Evolutionary conservation across 23 red algal species (phyloP).

Genomic region (Porphyridium purpureum): DNA sequence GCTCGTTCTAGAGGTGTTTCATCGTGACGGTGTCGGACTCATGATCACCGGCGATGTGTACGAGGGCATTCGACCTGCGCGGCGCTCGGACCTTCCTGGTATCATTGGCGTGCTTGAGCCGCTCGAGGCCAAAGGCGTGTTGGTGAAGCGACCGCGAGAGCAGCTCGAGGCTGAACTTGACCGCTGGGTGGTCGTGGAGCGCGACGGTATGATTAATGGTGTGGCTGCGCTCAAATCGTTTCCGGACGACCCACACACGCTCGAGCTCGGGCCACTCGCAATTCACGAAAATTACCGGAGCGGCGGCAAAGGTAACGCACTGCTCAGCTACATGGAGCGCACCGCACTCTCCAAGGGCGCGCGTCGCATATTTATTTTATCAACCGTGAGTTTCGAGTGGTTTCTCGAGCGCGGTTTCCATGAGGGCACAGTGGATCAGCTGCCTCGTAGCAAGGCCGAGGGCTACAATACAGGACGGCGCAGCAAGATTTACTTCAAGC

Average conservation of each 20-base stretch:
- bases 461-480: constrained; percentile 42
- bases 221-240: constrained; percentile 41
- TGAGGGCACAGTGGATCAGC: constrained; percentile 32
- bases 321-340: constrained; percentile 80
- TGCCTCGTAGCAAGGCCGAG: constrained; percentile 36
- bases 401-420: constrained; percentile 87
- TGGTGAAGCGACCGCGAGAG: constrained; percentile 42
- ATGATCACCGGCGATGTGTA: constrained; percentile 95
- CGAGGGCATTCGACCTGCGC: constrained; percentile 73
- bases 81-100: constrained; percentile 45
- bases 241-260: constrained; percentile 28
- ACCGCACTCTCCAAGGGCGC: constrained; percentile 48
- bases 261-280: constrained; percentile 75
- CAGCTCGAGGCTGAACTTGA: constrained; percentile 59
- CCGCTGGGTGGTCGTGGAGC: constrained; percentile 70
- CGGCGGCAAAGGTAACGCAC: constrained; percentile 75
- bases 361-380: constrained; percentile 72
- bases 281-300: constrained; percentile 70
- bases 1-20: constrained; percentile 82
- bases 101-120: constrained; percentile 66
- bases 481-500: constrained; percentile 75
- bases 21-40: constrained; percentile 80
- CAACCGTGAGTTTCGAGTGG: constrained; percentile 82
- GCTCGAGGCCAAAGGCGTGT: constrained; percentile 64
- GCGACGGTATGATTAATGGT: constrained; percentile 97